Conservation (phyloP, 2,329 filamentous ascomycete genomes). For the Incumbomyces lentus region DNA sequence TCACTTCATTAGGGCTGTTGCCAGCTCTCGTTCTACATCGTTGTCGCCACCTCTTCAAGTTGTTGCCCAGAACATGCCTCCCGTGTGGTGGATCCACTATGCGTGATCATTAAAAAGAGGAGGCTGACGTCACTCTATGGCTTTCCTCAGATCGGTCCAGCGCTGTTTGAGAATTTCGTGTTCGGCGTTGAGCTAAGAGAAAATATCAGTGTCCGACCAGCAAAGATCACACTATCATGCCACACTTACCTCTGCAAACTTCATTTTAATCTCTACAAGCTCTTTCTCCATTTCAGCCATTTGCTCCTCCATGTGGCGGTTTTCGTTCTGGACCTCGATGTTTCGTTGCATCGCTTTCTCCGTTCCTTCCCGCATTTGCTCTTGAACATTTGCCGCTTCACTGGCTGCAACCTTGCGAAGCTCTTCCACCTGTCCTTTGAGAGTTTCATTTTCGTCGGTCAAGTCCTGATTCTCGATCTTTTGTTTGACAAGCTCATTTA, state of each 20-base stretch:
- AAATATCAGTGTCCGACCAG: conserved; percentile 11
- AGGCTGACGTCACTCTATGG: conserved; percentile 32
- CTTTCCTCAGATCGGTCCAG: conserved; percentile 61
- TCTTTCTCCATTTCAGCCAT: conserved; percentile 85
- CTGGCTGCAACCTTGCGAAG: conserved; percentile 77
- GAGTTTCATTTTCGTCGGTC: conserved; percentile 76
- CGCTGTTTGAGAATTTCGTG: conserved; percentile 65
- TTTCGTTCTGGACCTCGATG: conserved; percentile 87
- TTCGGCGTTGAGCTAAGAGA: conserved; percentile 52
- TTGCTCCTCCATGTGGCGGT: conserved; percentile 76
- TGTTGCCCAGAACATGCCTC: neutral
- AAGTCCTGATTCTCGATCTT: conserved; percentile 92
- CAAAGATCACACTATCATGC: neutral
- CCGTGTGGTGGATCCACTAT: neutral
- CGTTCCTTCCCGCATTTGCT: conserved; percentile 70
- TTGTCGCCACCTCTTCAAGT: neutral
- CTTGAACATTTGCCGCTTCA: conserved; percentile 81
- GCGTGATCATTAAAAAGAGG: neutral
- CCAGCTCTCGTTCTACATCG: conserved; percentile 1
- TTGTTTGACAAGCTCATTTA: conserved; percentile 79
- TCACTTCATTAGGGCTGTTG: conserved; percentile 1
- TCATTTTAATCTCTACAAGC: conserved; percentile 88
- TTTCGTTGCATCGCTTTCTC: conserved; percentile 88
- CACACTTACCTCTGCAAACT: conserved; percentile 77
- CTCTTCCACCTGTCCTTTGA: conserved; percentile 76